Evolutionary conservation across 805 yeast genomes (phyloP).

Genomic region (Metschnikowia similis): DNA sequence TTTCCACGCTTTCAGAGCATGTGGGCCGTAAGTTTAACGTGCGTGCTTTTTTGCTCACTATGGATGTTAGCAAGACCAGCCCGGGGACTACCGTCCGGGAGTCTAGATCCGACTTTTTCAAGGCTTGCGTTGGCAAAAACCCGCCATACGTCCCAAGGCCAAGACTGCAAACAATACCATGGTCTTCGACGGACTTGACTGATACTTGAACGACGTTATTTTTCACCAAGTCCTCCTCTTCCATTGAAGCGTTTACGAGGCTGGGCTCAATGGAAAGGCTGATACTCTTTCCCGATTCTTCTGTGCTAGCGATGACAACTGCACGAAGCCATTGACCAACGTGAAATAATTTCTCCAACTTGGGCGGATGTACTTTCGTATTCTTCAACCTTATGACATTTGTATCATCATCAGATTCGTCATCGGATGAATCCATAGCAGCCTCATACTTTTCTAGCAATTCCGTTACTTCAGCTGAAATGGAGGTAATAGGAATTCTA

Average conservation of each 20-base stretch:
- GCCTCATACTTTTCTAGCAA: slow-evolving; percentile 53
- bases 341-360: slow-evolving; percentile 48
- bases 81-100: slow-evolving; percentile 48
- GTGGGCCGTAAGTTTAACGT: slow-evolving; percentile 54
- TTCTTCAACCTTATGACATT: slow-evolving; percentile 22
- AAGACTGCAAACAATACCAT: slow-evolving; percentile 73
- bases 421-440: slow-evolving; percentile 34
- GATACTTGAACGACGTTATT: slow-evolving; percentile 73
- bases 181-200: slow-evolving; percentile 82
- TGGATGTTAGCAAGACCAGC: slow-evolving; percentile 59
- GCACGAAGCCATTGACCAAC: slow-evolving; percentile 89
- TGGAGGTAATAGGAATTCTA: slow-evolving; percentile 66
- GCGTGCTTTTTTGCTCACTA: slow-evolving; percentile 44
- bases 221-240: slow-evolving; percentile 57
- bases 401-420: slow-evolving; percentile 29
- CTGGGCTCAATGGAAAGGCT: slow-evolving; percentile 73
- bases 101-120: slow-evolving; percentile 36
- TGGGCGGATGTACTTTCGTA: slow-evolving; percentile 47
- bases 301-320: slow-evolving; percentile 53
- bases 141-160: slow-evolving; percentile 62
- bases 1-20: slow-evolving; percentile 43
- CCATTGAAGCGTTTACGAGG: slow-evolving; percentile 57
- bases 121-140: slow-evolving; percentile 70
- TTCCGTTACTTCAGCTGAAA: slow-evolving; percentile 59
- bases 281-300: slow-evolving; percentile 44